Base-by-base conservation (phyloP, 2,329 filamentous ascomycete species). In the Fusarium sp. region DNA sequence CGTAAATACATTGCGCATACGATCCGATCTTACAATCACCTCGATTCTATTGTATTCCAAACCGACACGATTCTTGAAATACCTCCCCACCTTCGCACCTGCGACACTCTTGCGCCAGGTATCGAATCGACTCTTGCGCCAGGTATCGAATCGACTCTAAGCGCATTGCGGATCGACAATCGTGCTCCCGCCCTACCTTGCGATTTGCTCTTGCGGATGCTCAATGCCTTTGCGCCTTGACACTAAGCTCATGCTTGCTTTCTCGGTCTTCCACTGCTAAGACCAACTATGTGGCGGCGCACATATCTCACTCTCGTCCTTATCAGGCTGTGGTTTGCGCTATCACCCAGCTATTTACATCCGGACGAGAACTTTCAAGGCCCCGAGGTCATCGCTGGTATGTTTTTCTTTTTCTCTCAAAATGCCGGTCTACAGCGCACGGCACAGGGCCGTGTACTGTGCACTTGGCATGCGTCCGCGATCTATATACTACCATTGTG, bases 351-450 rank as follows among this genome's bases (percentile, higher is more conserved):
- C 85, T 99, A 99, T 81, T 88, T 99, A 48, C 96, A 99, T 80
- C 96, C 96, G 8, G 96, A 99, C 83, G 96, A 99, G 86, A 96
- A 98, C 84, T 99, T 99, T 77, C 96, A 99, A 83, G 96, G 96
- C 38, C 96, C 96, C 18, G 96, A 99, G 84, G 91, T 98, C 71
- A 96, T 98, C 77, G 94, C 95, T 77, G 95, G 95, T 98, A 88
- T 74, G 90, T 63, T 61, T 16, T 41, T 24, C 57, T 25, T 45
- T 47, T 27, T 43, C 44, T 46, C 40, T 40, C 45, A 45, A 27
- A 18, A 43, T 24, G 9, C 18, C 11, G 22, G 16, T 25, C 25
- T 32, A 48, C 16, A 27, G 49, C 54, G 44, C 48, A 58, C 47
- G 51, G 15, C 20, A 41, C 30, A n/a, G 29, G 20, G 47, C 22